Conservation (phyloP, 2,329 filamentous ascomycete genomes). For the Fonsecaea erecta region DNA sequence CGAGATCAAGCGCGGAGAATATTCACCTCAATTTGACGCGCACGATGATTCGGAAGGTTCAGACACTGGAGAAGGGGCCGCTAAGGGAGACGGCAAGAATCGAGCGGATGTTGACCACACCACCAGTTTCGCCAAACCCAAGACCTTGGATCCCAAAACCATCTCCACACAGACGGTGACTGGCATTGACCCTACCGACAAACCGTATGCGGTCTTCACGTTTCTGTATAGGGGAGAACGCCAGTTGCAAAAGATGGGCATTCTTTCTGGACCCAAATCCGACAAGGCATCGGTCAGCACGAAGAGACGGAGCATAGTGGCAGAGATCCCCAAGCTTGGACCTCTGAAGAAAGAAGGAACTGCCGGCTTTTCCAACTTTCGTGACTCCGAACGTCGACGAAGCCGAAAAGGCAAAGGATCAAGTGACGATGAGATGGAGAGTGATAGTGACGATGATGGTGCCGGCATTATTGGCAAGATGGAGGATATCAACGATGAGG, state of each 20-base stretch:
- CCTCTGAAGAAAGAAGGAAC: slow-evolving; percentile 86
- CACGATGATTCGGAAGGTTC: slow-evolving; percentile 85
- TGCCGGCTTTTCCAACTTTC: slow-evolving; percentile 86
- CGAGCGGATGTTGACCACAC: slow-evolving; percentile 93
- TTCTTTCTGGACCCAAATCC: slow-evolving; percentile 71
- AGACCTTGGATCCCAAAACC: slow-evolving; percentile 91
- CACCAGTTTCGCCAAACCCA: slow-evolving; percentile 95
- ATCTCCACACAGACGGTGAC: slow-evolving; percentile 99
- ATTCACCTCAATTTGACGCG: slow-evolving; percentile 95
- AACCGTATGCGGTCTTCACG: slow-evolving; percentile 94
- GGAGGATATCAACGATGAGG: slow-evolving; percentile 63
- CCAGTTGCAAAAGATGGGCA: slow-evolving; percentile 95
- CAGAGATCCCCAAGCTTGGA: slow-evolving; percentile 83
- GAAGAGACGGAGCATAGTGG: slow-evolving; percentile 81
- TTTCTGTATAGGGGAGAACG: slow-evolving; percentile 97
- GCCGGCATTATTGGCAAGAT: slow-evolving; percentile 68
- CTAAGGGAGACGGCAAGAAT: slow-evolving; percentile 62
- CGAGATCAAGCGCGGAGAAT: slow-evolving; percentile 97
- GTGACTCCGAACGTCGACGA: slow-evolving; percentile 66
- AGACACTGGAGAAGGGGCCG: slow-evolving; percentile 48
- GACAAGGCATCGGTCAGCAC: slow-evolving; percentile 63
- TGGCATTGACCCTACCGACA: slow-evolving; percentile 88
- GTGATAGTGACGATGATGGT: slow-evolving; percentile 75
- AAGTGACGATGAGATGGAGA: slow-evolving; percentile 71
- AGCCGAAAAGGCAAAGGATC: slow-evolving; percentile 57